Evolutionary conservation across 2,329 filamentous ascomycete genomes (phyloP).

Genomic region (Nothophaeocryptopus gaeumannii): DNA sequence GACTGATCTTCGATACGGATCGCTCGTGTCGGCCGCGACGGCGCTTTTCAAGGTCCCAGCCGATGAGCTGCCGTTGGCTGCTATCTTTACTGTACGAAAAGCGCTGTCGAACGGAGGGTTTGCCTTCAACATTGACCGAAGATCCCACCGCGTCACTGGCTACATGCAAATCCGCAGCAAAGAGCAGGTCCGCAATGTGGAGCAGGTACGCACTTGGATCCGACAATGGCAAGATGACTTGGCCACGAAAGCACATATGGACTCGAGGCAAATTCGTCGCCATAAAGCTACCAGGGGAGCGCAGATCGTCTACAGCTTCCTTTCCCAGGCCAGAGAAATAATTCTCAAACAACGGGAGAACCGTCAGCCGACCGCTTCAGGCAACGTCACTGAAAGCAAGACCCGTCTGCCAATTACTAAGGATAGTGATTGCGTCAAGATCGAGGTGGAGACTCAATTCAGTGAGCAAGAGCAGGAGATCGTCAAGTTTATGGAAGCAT

Average conservation of each 20-base stretch:
- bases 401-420: conserved; percentile 25
- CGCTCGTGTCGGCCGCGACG: conserved; percentile 46
- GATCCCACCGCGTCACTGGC: conserved; percentile 51
- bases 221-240: conserved; percentile 54
- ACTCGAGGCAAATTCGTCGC: conserved; percentile 9
- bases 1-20: conserved; percentile 46
- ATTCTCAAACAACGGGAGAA: conserved; percentile 40
- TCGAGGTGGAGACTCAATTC: conserved; percentile 40
- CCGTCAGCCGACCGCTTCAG: conserved; percentile 35
- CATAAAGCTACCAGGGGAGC: conserved; percentile 23
- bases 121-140: conserved; percentile 57
- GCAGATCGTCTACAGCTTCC: conserved; percentile 37
- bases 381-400: conserved; percentile 41
- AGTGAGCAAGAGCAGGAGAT: conserved; percentile 53
- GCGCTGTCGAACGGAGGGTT: conserved; percentile 60
- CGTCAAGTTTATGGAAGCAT: conserved; percentile 67
- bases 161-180: conserved; percentile 63
- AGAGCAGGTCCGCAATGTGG: conserved; percentile 53
- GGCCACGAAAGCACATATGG: conserved; percentile 29
- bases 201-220: conserved; percentile 52
- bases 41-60: conserved; percentile 37
- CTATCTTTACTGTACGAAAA: conserved; percentile 68
- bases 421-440: conserved; percentile 25
- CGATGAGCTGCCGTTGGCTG: conserved; percentile 29
- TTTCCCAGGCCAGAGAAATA: conserved; percentile 41